Base-by-base conservation (phyloP, 2,329 filamentous ascomycete genomes). In the Ramularia collo-cygni region DNA sequence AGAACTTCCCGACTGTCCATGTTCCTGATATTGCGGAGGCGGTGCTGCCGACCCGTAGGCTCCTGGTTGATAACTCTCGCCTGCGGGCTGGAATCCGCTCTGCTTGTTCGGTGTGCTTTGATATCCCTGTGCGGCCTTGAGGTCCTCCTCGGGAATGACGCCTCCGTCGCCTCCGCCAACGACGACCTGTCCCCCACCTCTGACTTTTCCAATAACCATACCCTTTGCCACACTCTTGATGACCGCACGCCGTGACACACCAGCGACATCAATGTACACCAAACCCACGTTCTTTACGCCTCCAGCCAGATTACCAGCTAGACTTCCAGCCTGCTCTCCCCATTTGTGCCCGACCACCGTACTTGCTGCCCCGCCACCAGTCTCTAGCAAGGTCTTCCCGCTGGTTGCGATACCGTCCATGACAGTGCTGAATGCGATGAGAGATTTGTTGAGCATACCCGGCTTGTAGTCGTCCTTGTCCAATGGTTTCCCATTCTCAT, bases 151-250 rank as follows among this genome's bases (percentile, higher is more conserved):
- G 1, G 64, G 58, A 8, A 71, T 47, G 1, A 58, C 55, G 6
- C 69, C 69, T 5, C 70, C 76, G 33, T 77, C 78, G 7, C 74
- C 77, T 14, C 81, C 82, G 1, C 84, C 83, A 14, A 89, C 81
- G 35, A 90, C 74, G 14, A 87, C 71, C 51, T 86, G 76, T 2
- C 83, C 78, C 4, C 83, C 84, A 27, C 81, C 81, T 42, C 78
- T 76, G 35, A 90, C 85, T 50, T 79, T 80, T 26, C 86, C 86
- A 4, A 93, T 80, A 0, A 93, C 81, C 92, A 98, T 96, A 28
- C 92, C 88, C 69, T 94, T 95, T 14, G 89, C 92, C 1, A 96
- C 92, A 29, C 83, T 86, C 71, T 95, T 98, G 59, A 98, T 76
- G 30, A 98, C 79, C 0, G 92, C 92, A 46, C 81, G 79, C 29